Evolutionary conservation across 306 rosid species (phyloP), one percentile per base, ranked within the genome.

Genomic region (Malus asiatica): DNA sequence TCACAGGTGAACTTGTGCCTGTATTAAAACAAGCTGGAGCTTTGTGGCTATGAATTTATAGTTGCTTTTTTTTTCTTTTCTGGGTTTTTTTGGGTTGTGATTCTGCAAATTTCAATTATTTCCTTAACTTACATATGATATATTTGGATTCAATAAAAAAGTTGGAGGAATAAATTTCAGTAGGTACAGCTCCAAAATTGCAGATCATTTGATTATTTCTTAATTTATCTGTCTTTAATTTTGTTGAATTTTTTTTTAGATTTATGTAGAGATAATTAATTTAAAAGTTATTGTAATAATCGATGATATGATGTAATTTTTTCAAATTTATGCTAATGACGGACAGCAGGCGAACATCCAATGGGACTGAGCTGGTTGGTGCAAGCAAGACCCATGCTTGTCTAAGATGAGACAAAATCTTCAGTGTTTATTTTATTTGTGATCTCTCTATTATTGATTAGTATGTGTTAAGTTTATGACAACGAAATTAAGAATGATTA

Each of bases 1-100:
- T 95, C 29, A 89, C 98, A 12, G 97, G 96, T 68, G 98, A 95
- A 77, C 78, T 95, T 80, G 89, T 90, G 22, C 98, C 98, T 16
- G 86, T 91, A 23, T 77, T 94, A 14, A 94, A 89, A 79, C 86
- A 90, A 22, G 98, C 97, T 8, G 98, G 98, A 14, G 98, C 98
- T 77, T 76, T 94, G 77, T 94, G 98, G 98, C 98, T 94, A 75
- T 94, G 88, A 89, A 13, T 12, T 2, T n/a, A 5, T 2, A 48
- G 30, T 35, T 25, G 1, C 6, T 61, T 45, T 15, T 29, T 29
- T 66, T 57, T 2, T 57, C 3, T 66, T 19, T 46, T 23, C 0
- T 20, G 38, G 6, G 38, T 20, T 48, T 1, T 55, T 57, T n/a
- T 4, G 5, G 20, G 20, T 48, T 48, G 55, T 48, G 16, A 15